A percentile compares a stretch with the other conserved stretches of the same genome.
Evolutionary conservation across 2,329 filamentous ascomycete genomes (phyloP).

Genomic region (Beauveria rudraprayagi): DNA sequence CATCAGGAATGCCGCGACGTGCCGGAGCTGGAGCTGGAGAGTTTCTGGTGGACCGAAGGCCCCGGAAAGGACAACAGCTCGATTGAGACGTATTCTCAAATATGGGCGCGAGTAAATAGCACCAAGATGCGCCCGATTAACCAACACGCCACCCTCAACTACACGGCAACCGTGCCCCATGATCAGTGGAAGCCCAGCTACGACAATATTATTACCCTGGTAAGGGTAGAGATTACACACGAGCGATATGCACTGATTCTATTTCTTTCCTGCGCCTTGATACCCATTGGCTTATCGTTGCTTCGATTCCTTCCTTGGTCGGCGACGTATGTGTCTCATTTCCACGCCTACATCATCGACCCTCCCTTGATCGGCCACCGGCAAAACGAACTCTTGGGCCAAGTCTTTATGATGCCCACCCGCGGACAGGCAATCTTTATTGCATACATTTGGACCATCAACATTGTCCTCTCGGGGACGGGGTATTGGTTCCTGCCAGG

Average conservation of each 20-base stretch:
- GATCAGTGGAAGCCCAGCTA: conserved; percentile 9
- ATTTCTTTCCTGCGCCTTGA: conserved; percentile 16
- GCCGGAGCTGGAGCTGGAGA: conserved; percentile 12
- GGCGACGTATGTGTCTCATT: neutral
- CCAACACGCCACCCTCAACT: conserved; percentile 10
- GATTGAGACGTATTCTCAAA: conserved; percentile 10
- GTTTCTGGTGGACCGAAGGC: conserved; percentile 15
- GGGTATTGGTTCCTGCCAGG: conserved; percentile 19
- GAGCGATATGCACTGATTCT: conserved; percentile 19
- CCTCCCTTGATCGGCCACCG: conserved; percentile 13
- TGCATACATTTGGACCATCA: conserved; percentile 24
- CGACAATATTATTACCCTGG: conserved; percentile 6
- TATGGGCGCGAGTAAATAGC: neutral
- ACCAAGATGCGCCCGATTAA: neutral
- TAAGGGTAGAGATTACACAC: conserved; percentile 12
- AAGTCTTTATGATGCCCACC: conserved; percentile 23
- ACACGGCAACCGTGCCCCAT: conserved; percentile 11
- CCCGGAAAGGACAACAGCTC: conserved; percentile 14
- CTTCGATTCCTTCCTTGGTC: conserved; percentile 21
- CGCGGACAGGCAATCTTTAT: conserved; percentile 32
- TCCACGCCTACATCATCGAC: conserved; percentile 16
- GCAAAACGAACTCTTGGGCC: conserved; percentile 12
- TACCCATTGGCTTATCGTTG: conserved; percentile 19
- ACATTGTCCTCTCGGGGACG: conserved; percentile 24
- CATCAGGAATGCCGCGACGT: conserved; percentile 11